A percentile compares a stretch with the other conserved stretches of the same genome.
Conservation (phyloP, 805 yeast species). For the Scheffersomyces ergatensis region DNA sequence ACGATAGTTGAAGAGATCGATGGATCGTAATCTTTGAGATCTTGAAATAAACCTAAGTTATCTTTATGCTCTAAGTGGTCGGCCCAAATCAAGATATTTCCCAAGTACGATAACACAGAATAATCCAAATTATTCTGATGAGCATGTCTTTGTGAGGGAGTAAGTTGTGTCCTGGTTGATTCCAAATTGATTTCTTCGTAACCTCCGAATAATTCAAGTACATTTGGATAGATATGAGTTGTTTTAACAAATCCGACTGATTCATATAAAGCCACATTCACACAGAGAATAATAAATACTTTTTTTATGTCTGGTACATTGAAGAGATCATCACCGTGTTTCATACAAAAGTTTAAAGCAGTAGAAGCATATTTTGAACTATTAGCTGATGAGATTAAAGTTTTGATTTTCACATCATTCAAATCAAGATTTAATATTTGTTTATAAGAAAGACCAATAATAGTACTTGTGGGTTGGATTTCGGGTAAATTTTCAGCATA, state of each 20-base stretch:
- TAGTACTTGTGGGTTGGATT: slow-evolving; percentile 31
- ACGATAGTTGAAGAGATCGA: slow-evolving; percentile 13
- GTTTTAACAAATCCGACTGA: slow-evolving; percentile 31
- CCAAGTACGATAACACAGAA: slow-evolving; percentile 34
- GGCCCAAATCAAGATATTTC: slow-evolving; percentile 39
- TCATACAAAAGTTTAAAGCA: slow-evolving; percentile 21
- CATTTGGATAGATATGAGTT: slow-evolving; percentile 18
- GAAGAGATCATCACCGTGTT: slow-evolving; percentile 23
- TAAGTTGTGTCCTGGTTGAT: slow-evolving; percentile 30
- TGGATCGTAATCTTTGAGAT: slow-evolving; percentile 17
- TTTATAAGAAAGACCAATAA: slow-evolving; percentile 33
- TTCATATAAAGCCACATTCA: slow-evolving; percentile 34
- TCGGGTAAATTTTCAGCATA: slow-evolving; percentile 27
- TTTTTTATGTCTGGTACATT: slow-evolving; percentile 16
- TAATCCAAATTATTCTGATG: slow-evolving; percentile 38
- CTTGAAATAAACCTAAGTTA: slow-evolving; percentile 10
- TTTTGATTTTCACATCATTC: slow-evolving; percentile 37
- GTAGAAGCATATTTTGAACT: slow-evolving; percentile 26
- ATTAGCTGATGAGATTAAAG: slow-evolving; percentile 29
- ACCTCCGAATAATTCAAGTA: slow-evolving; percentile 24
- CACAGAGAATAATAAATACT: slow-evolving; percentile 27
- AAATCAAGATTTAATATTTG: slow-evolving; percentile 29
- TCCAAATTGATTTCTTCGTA: slow-evolving; percentile 30
- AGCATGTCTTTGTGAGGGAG: slow-evolving; percentile 30
- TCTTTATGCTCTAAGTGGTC: slow-evolving; percentile 19